These are phyloP conservation scores for Fusarium miscanthi DNA, from an alignment of 2,329 filamentous ascomycete species.

Conservation along the genomic window DNA sequence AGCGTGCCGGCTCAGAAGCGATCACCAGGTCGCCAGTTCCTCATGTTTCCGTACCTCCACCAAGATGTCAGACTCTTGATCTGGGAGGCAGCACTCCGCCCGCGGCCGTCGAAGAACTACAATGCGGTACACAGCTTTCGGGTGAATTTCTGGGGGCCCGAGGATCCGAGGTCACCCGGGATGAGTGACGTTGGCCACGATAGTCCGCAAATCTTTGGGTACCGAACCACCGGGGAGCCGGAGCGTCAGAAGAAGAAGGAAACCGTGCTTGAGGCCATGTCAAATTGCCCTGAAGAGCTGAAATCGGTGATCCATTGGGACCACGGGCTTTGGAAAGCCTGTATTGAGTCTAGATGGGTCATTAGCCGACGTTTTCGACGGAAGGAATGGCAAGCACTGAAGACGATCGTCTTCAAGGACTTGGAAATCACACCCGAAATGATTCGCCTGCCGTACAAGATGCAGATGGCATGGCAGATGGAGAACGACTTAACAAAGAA, in stretches of 20 bases:
- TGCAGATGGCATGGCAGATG: background rate
- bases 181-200: background rate
- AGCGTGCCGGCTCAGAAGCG: background rate
- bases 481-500: background rate
- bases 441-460: background rate
- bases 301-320: background rate
- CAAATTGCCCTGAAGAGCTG: background rate
- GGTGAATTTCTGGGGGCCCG: background rate
- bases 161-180: rapidly evolving
- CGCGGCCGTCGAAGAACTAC: background rate
- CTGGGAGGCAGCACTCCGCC: background rate
- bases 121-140: background rate
- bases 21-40: background rate
- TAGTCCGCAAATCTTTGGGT: background rate
- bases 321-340: background rate
- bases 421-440: rapidly evolving
- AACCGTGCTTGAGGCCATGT: background rate
- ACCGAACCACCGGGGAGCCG: background rate
- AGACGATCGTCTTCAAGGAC: background rate
- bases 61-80: background rate
- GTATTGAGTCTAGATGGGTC: background rate
- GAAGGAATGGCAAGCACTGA: background rate
- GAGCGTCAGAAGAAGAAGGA: too few species aligned
- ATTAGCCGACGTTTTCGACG: background rate
- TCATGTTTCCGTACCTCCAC: background rate